phyloP scores from a whole-genome alignment of 441 rosid species.

The Pelargonium cotyledonis region DNA sequence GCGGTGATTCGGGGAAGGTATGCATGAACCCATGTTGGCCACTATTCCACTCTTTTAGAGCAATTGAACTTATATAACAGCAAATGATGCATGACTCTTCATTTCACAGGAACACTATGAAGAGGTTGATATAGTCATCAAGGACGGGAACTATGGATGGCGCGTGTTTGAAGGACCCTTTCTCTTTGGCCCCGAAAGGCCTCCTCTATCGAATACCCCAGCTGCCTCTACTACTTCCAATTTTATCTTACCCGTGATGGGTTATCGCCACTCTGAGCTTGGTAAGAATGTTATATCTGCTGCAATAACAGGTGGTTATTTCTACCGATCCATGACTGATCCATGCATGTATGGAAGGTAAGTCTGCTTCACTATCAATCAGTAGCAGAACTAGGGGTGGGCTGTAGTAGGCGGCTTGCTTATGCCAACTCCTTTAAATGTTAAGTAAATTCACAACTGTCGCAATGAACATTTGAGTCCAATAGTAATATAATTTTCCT shows the following conservation, averaged over 20 bases:
- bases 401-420: background rate
- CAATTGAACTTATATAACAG: background rate
- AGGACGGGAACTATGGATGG: constrained; percentile 44
- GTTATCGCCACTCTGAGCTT: constrained; percentile 43
- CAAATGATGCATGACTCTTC: background rate
- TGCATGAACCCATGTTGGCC: background rate
- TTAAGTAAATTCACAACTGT: no score
- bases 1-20: constrained; percentile 41
- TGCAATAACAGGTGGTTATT: constrained; percentile 47
- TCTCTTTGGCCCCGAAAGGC: constrained; percentile 23
- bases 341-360: constrained; percentile 49
- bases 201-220: constrained; percentile 30
- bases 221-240: constrained; percentile 17
- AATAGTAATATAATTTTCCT: no score
- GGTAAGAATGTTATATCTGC: constrained; percentile 39
- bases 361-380: constrained; percentile 4
- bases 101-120: constrained; percentile 22
- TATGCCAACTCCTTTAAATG: background rate
- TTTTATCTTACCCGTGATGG: constrained; percentile 41
- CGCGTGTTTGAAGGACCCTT: constrained; percentile 34
- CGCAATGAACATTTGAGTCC: no score
- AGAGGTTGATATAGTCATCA: constrained; percentile 36
- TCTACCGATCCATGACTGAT: constrained; percentile 42
- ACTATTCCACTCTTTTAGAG: no score
- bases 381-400: no score